Base-by-base conservation (phyloP, 495 filamentous ascomycete genomes). In the Tuber aestivum region DNA sequence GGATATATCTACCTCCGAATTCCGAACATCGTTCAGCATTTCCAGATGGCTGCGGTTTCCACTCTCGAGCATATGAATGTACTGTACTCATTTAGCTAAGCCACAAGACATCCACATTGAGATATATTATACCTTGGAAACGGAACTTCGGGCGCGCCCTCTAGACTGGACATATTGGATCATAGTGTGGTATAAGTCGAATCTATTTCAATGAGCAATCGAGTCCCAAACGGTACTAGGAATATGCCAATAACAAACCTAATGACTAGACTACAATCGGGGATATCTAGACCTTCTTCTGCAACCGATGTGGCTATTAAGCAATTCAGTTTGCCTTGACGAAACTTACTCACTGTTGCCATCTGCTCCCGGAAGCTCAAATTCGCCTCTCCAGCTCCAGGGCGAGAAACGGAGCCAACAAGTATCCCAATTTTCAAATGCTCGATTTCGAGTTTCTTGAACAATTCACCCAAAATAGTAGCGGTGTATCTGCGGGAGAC, bases 101-200 rank as follows among this genome's bases (percentile, higher is more conserved):
- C 21, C 32, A 23, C 32, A 21, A 32, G 23, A 4, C 37, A 71
- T 73, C 42, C 32, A 10, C 7, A 37, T 56, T 37, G 32, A 42
- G 16, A 82, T 35, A 20, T 65, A 35, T 65, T 35, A 32, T 65
- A 65, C 56, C 56, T 65, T 65, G 0, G 95, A 97, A 70, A 91
- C 86, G 1, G 84, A 80, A 81, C 92, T 91, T 16, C 95, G 88
- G 68, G 95, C 95, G 77, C 95, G 88, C n/a, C 95, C 95, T 48
- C 94, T 88, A 32, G 94, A 97, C 83, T 99, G 95, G 27, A 99
- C 91, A 83, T 97, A 98, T 82, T 97, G 93, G 74, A 99, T 98
- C 83, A 97, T 86, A 0, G 95, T 97, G 16, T 88, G 83, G 83
- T 94, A 97, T n/a, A 97, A 87, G 83, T 97, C 91, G 81, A 97